These are phyloP conservation scores for Rossbeevera mucosa DNA, from an alignment of 768 basidiomycete species.

Conservation along the genomic window DNA sequence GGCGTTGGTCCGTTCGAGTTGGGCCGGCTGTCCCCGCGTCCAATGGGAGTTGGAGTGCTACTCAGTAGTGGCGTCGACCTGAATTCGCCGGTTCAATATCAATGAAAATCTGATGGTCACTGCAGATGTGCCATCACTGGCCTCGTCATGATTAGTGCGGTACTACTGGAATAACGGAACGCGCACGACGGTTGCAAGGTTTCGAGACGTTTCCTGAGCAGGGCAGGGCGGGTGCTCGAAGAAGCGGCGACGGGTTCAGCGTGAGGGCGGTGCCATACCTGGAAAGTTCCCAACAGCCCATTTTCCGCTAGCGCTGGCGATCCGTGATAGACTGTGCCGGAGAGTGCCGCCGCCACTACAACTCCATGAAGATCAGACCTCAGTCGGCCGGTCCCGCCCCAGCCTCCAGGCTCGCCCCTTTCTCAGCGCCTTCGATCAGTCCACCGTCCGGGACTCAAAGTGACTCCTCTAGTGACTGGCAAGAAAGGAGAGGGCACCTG, in stretches of 20 bases:
- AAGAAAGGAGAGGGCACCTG: conserved; percentile 2
- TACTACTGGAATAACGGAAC: conserved; percentile 5
- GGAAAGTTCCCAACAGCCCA: background rate
- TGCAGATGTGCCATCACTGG: background rate
- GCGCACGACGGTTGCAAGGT: conserved; percentile 1
- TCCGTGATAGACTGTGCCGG: background rate
- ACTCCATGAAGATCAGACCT: background rate
- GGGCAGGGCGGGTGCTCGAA: background rate
- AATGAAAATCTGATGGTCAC: background rate
- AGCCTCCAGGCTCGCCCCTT: background rate
- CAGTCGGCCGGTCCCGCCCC: background rate
- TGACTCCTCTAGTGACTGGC: background rate
- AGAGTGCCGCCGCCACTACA: background rate
- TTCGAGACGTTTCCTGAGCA: background rate
- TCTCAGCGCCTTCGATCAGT: background rate
- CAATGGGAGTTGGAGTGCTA: background rate
- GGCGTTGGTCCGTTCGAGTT: background rate
- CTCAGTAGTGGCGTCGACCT: background rate
- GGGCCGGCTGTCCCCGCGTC: background rate
- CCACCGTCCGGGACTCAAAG: conserved; percentile 3
- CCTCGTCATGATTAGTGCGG: background rate
- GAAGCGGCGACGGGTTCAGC: background rate
- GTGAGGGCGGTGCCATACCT: conserved; percentile 3
- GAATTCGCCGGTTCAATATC: background rate
- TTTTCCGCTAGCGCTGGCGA: background rate